Evolutionary conservation across 1,139 yeast genomes (phyloP), one percentile per base, ranked within the genome.

Genomic region (Diutina pseudorugosa): DNA sequence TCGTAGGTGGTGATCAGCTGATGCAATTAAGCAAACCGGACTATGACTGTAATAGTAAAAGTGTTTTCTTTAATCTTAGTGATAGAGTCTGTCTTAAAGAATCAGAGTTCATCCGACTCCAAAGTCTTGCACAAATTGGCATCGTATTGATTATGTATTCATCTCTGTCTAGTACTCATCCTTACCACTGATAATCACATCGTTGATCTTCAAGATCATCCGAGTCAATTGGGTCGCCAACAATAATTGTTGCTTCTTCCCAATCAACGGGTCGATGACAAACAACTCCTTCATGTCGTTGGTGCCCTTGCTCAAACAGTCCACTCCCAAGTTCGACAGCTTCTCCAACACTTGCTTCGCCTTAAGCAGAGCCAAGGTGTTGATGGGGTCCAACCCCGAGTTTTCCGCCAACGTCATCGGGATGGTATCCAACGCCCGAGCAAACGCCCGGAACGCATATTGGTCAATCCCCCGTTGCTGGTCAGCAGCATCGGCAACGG

Each of bases 351-450:
- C 83, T 66, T 93, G 99, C 61, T 84, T 82, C 49, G 96, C 78
- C 71, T 93, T 93, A 63, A 93, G 78, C 48, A 76, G 70, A 1
- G 98, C 81, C 62, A 94, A 77, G 2, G 95, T 84, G 66, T 90
- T 96, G 61, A 94, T 91, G 54, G 98, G 94, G 60, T 89, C 87
- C 63, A 91, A 76, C 57, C 98, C 99, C 16, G 97, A 90, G 71
- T 93, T 93, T 70, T 90, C 98, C 47, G 98, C 98, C 61, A 94
- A 77, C 5, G 96, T 86, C 85, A 90, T 85, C 57, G 98, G 98
- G 56, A 93, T 85, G 51, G 83, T 80, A 66, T 93, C 99, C 63
- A 93, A 74, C 16, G 98, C 98, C 57, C 78, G 77, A 7, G 98
- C 79, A 67, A 93, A 94, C 0, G 97, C 96, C 65, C 97, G 82